Percentiles rank a stretch among this genome's conserved stretches.
Conservation (phyloP, 83 land plant genomes). For the Larix sibirica region DNA sequence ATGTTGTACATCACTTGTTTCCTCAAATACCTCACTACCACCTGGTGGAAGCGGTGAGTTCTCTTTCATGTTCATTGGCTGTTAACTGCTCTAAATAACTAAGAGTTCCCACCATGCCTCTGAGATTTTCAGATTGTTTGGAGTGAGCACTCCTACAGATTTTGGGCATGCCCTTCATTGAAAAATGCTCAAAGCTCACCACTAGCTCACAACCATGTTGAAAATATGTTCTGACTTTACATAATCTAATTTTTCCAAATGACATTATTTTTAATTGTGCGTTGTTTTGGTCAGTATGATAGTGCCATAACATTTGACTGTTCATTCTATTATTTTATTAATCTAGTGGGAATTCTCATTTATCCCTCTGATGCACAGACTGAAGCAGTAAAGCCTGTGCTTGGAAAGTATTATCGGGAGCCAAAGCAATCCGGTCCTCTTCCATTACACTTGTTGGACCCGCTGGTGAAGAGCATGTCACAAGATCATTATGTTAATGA, state of each 20-base stretch:
- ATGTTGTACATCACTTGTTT: slow-evolving; percentile 95
- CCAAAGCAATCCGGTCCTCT: slow-evolving; percentile 75
- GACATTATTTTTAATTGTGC: background rate
- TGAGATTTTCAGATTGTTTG: background rate
- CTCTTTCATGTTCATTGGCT: background rate
- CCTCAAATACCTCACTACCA: slow-evolving; percentile 97
- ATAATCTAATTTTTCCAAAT: background rate
- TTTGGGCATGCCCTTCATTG: background rate
- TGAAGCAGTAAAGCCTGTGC: slow-evolving; percentile 74
- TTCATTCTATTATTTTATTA: background rate
- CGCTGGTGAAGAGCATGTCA: slow-evolving; percentile 47
- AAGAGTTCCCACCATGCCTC: background rate
- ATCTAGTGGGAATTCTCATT: background rate
- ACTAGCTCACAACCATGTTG: background rate
- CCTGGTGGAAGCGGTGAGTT: slow-evolving; percentile 80
- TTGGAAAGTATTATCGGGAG: slow-evolving; percentile 88
- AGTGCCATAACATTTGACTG: background rate
- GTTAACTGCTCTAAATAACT: background rate
- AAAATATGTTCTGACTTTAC: background rate
- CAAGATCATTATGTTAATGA: slow-evolving; percentile 81
- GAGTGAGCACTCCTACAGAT: too few relatives aligned
- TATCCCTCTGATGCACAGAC: slow-evolving; percentile 43
- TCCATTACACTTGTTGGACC: slow-evolving; percentile 64
- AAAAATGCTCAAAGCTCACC: background rate
- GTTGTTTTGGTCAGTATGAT: background rate